Evolutionary conservation across 1,139 yeast genomes (phyloP), one percentile per base, ranked within the genome.

Genomic region (Hansenula sp.): DNA sequence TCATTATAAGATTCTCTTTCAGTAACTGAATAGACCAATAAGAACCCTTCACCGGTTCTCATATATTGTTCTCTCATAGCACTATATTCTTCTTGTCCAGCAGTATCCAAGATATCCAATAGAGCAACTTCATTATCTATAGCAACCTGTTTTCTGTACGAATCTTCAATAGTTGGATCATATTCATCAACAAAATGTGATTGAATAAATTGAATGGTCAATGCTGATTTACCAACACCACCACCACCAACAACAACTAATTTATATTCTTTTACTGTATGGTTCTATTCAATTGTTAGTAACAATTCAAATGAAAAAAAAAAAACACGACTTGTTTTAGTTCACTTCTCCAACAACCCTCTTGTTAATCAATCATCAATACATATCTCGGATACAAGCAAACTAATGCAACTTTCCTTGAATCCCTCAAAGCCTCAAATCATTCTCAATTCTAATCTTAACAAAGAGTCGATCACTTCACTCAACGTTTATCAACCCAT

Each of bases 181-280:
- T 93, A 93, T 57, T 93, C 96, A 63, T 89, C 96, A 34, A 91
- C 96, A 62, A 91, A 91, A 63, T 89, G 96, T 45, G 90, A 81
- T 63, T 90, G 96, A 49, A 90, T 88, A 57, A 84, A 72, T 65
- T 90, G 95, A 53, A 91, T 90, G 43, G 97, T 91, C 52, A 91
- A 72, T 10, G 98, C 98, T 11, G 96, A 87, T 66, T 93, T 93
- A 68, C 99, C 99, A 48, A 93, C 98, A 66, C 96, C 97, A 66
- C 98, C 98, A 41, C 96, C 98, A 46, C 98, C 98, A 42, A 93
- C 96, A 46, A 93, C 97, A 18, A 91, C 96, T 51, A 93, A 71
- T 62, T 91, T 89, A 66, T 84, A 89, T 65, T 85, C 94, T 63
- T 82, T 63, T 30, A 65, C 58, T 32, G 57, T 53, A 33, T 57